Base-by-base conservation (phyloP, 1,284 basidiomycete species). In the Fistulinella cinereoalba region DNA sequence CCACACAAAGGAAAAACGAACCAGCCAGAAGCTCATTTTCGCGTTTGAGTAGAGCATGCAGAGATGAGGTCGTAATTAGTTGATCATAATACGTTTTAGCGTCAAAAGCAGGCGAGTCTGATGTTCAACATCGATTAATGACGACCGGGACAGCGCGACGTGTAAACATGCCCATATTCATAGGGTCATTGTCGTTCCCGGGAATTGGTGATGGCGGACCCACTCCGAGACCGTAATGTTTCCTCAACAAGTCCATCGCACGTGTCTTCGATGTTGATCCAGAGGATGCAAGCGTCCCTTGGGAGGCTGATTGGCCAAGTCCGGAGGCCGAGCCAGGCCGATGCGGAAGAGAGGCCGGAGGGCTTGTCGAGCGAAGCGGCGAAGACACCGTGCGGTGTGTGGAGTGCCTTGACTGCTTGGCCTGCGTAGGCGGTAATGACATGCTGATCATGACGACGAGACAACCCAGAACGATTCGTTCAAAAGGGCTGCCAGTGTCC, bases 11-110 rank as follows among this genome's bases (percentile, higher is more conserved):
- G 24, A 6, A 6, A 5, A 36, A 24, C 48, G 16, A 48, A 82
- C 88, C 87, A 39, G 76, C 74, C 23, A 89, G 65, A 7, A 92
- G 72, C 41, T 91, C 88, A 48, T 89, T 91, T 66, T 91, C 88
- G 47, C 76, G 75, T 65, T 83, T 89, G 6, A 93, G 67, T 13
- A 93, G 68, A 7, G 77, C 73, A 2, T 83, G 79, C 24, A 92
- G 68, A 3, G 86, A 82, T 2, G 86, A 79, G 0, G 88, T 89
- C 0, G 86, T 88, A 44, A 91, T 90, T 6, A 92, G 65, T 56
- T 91, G 88, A 53, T 90, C 85, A 56, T 91, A 92, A 57, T 92
- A 92, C 7, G 79, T 73, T 61, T 82, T 85, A 6, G 89, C 81
- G 54, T 91, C 86, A 58, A 92, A 92, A 7, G 80, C 80, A n/a